Conservation (phyloP, 2,329 filamentous ascomycete species). For the Sclerotinia sclerotiorum region DNA sequence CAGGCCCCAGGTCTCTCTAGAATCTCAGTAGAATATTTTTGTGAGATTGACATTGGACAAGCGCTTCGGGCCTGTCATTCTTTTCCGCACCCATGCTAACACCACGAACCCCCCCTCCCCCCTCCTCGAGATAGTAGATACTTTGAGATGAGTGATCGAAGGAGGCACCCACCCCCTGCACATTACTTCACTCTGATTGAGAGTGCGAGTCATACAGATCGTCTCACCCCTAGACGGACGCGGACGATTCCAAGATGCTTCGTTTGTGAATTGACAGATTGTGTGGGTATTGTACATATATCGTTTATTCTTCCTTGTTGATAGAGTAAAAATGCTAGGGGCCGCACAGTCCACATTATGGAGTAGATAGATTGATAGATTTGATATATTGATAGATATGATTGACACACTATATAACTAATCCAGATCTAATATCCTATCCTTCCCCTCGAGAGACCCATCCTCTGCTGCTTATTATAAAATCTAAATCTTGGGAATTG, state of each 20-base stretch:
- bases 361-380: background rate
- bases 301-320: constrained; percentile 19
- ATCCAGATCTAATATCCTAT: constrained; percentile 3
- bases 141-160: constrained; percentile 21
- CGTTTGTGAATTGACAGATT: constrained; percentile 23
- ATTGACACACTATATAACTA: constrained; percentile 1
- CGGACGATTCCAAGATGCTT: constrained; percentile 20
- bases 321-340: background rate
- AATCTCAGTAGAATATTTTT: constrained; percentile 16
- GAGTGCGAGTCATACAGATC: constrained; percentile 18
- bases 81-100: constrained; percentile 17
- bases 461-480: background rate
- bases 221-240: constrained; percentile 10
- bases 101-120: background rate
- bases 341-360: constrained; percentile 17
- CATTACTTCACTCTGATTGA: background rate
- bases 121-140: background rate
- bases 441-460: background rate
- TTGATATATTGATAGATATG: constrained; percentile 1
- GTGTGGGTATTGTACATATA: constrained; percentile 16
- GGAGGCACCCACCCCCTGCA: background rate
- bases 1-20: constrained; percentile 17
- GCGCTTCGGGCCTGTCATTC: constrained; percentile 14
- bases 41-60: constrained; percentile 15
- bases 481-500: background rate